A percentile compares a stretch with the other conserved stretches of the same genome.
Evolutionary conservation across 23 red algal genomes (phyloP).

Genomic region (Gracilaria domingensis): DNA sequence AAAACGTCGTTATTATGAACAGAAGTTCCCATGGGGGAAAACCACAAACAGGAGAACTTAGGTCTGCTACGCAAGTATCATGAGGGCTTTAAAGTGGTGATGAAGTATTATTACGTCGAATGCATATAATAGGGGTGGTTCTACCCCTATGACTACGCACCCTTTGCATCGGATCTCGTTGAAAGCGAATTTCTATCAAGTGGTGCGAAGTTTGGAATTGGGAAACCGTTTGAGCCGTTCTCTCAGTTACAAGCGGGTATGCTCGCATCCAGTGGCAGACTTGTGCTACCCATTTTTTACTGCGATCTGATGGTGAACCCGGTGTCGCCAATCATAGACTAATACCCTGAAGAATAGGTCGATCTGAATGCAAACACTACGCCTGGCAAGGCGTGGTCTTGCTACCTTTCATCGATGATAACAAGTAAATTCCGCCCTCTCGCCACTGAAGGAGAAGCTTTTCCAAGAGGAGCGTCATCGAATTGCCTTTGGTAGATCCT

Average conservation of each 20-base stretch:
- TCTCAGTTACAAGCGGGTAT: constrained; percentile 92
- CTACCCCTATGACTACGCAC: constrained; percentile 97
- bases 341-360: constrained; percentile 93
- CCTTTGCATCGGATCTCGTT: constrained; percentile 91
- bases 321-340: constrained; percentile 87
- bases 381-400: constrained; percentile 97
- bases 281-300: constrained; percentile 78
- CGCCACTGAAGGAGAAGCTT: constrained; percentile 52
- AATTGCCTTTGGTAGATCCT: constrained; percentile 57
- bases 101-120: constrained; percentile 94
- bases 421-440: constrained; percentile 53
- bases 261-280: constrained; percentile 83
- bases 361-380: constrained; percentile 93
- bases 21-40: constrained; percentile 77
- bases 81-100: constrained; percentile 92
- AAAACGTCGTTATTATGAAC: constrained; percentile 85
- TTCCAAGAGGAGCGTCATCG: constrained; percentile 48
- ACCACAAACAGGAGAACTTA: constrained; percentile 24
- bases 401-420: constrained; percentile 97
- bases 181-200: constrained; percentile 37
- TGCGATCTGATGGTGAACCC: constrained; percentile 82
- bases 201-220: constrained; percentile 79
- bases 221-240: constrained; percentile 89
- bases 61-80: constrained; percentile 73
- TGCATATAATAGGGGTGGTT: constrained; percentile 95